phyloP scores from a whole-genome alignment of 345 rosid genomes.

The Salix caprea region DNA sequence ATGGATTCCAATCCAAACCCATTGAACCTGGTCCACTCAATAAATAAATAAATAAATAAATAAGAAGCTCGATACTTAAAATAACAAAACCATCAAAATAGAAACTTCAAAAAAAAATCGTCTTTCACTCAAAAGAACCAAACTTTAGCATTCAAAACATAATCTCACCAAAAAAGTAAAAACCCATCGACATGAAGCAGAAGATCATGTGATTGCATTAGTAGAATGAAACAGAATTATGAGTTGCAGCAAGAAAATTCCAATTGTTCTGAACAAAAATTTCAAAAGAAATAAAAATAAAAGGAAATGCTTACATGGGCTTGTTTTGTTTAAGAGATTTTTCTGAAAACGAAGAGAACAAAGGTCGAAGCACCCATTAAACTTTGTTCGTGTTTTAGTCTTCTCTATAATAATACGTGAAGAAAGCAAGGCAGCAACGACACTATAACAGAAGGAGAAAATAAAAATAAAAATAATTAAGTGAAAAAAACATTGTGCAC shows the following conservation, averaged over 20 bases:
- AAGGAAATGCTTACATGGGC: conserved; percentile 46
- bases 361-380: conserved; percentile 46
- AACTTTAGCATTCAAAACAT: conserved; percentile 29
- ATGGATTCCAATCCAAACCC: conserved; percentile 78
- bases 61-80: conserved; percentile 14
- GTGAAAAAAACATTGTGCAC: neutral
- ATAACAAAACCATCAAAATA: conserved; percentile 6
- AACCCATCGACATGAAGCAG: conserved; percentile 23
- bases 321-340: conserved; percentile 38
- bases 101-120: neutral
- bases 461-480: neutral
- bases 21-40: conserved; percentile 55
- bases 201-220: conserved; percentile 48
- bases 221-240: conserved; percentile 29
- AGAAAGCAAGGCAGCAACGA: conserved; percentile 25
- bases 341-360: conserved; percentile 38
- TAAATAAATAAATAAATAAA: neutral
- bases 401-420: conserved; percentile 21
- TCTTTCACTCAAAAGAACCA: conserved; percentile 3
- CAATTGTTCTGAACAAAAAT: neutral
- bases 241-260: neutral
- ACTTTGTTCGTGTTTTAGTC: conserved; percentile 24
- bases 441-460: conserved; percentile 11
- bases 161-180: conserved; percentile 17
- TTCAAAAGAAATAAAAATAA: neutral